phyloP scores from a whole-genome alignment of 1,284 basidiomycete species.

The Fomitopsis schrenkii region DNA sequence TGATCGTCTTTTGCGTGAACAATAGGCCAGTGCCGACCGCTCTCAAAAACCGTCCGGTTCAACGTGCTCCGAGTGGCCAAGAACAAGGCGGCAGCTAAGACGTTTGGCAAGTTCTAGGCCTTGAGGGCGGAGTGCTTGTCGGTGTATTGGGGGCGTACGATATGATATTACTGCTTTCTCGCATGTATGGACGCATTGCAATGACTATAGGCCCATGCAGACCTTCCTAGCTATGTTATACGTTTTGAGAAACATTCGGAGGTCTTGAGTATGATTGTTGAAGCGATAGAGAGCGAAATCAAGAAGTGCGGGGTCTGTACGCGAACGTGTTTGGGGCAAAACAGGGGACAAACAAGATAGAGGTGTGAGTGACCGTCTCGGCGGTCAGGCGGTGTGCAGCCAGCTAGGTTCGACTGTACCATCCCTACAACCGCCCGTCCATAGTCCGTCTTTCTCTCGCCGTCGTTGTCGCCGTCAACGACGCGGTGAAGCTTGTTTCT shows the following conservation, averaged over 20 bases:
- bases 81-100: conserved; percentile 85
- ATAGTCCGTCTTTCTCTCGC: conserved; percentile 4
- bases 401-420: not conserved
- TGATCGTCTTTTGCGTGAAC: conserved; percentile 4
- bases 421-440: conserved; percentile 2
- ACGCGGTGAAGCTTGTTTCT: conserved; percentile 2
- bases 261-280: not conserved
- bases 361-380: not conserved
- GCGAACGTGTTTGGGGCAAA: conserved; percentile 1
- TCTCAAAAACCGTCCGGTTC: conserved; percentile 99
- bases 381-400: not conserved
- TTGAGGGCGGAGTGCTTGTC: conserved; percentile 11
- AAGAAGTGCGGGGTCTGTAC: conserved; percentile 3
- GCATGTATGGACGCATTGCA: conserved; percentile 34
- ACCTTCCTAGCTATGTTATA: not conserved
- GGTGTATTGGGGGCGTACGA: conserved; percentile 26
- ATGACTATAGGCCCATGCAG: conserved; percentile 28
- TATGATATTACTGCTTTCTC: conserved; percentile 29
- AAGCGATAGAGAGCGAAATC: not conserved
- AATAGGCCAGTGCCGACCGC: conserved; percentile 93
- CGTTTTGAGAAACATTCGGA: not conserved
- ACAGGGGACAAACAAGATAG: not conserved
- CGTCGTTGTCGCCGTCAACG: conserved; percentile 6
- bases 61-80: conserved; percentile 91
- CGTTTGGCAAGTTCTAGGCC: conserved; percentile 90